Evolutionary conservation across 352 stramenopile genomes (phyloP), one percentile per base, ranked within the genome.

Genomic region (Saprolegnia parasitica): DNA sequence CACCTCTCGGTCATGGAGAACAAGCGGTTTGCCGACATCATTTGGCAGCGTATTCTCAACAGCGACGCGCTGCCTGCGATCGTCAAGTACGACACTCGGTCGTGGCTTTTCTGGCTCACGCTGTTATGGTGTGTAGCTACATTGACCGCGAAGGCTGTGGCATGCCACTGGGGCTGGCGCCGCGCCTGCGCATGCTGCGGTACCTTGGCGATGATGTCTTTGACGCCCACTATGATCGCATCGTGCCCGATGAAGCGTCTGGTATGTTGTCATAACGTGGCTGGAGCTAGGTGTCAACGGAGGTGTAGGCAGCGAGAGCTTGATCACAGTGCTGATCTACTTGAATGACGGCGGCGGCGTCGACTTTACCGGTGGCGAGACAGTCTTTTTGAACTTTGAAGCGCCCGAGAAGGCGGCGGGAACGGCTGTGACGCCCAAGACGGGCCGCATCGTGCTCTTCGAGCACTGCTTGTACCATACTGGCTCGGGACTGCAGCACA

Each of bases 401-500:
- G 46, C 71, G 10, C 64, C 40, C 23, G 35, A 20, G 13, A 55
- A 23, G 13, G 56, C 20, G 18, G 66, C 29, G 2, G 45, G 55
- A 24, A 75, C 63, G 16, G 72, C 55, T 35, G 47, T 80, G 23
- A 71, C 71, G 18, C 75, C 76, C 20, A 61, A 76, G 37, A 52
- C 46, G 42, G 80, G 80, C 29, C 76, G 70, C 24, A 66, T 75
- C 21, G 77, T 83, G 20, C 60, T 88, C 13, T 88, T 88, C 63
- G 78, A 86, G 58, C 80, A 88, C 72, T 79, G 82, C 67, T 70
- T 88, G 24, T 88, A 73, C 68, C 80, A 88, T 70, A 73, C 75
- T 24, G 79, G 77, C 35, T 62, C 71, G 29, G 71, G 74, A 21
- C 72, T 85, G 46, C 32, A 49, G 20, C 58, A 67, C 40, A 40